Evolutionary conservation across 1,139 yeast genomes (phyloP).

Genomic region (Candida sanyaensis): DNA sequence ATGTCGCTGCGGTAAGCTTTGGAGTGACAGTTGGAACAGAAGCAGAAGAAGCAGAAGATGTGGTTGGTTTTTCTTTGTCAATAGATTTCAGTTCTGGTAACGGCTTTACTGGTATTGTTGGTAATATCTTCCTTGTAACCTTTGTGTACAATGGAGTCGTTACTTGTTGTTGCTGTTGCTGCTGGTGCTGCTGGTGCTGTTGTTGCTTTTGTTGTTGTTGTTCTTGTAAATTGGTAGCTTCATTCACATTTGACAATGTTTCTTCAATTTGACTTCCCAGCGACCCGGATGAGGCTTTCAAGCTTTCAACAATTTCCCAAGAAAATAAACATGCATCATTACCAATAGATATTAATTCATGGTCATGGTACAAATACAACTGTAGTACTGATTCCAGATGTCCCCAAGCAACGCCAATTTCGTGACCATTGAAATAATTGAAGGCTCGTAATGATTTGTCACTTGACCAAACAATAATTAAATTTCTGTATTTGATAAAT

Average conservation of each 20-base stretch:
- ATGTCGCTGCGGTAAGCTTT: constrained; percentile 30
- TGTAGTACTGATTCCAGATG: constrained; percentile 60
- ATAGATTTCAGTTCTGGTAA: constrained; percentile 2
- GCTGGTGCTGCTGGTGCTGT: too few relatives aligned
- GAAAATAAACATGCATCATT: constrained; percentile 53
- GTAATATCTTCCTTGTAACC: constrained; percentile 37
- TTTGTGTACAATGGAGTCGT: constrained; percentile 25
- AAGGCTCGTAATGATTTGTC: constrained; percentile 61
- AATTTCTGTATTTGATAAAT: constrained; percentile 26
- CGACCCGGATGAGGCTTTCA: constrained; percentile 1
- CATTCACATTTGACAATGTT: not conserved
- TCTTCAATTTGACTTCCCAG: not conserved
- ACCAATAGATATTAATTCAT: constrained; percentile 42
- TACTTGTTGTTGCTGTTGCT: not conserved
- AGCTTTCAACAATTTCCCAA: constrained; percentile 34
- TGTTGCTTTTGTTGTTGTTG: too few relatives aligned
- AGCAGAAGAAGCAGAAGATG: constrained; percentile 1
- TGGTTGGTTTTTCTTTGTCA: constrained; percentile 6
- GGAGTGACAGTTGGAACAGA: constrained; percentile 13
- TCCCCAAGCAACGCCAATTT: constrained; percentile 59
- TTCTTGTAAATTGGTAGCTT: not conserved
- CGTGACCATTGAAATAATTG: constrained; percentile 45
- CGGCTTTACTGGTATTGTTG: constrained; percentile 19
- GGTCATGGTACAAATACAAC: constrained; percentile 20
- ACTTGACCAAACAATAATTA: constrained; percentile 42